Evolutionary conservation across 805 yeast species (phyloP), one percentile per base, ranked within the genome.

Genomic region (Debaryomyces tyrocola): DNA sequence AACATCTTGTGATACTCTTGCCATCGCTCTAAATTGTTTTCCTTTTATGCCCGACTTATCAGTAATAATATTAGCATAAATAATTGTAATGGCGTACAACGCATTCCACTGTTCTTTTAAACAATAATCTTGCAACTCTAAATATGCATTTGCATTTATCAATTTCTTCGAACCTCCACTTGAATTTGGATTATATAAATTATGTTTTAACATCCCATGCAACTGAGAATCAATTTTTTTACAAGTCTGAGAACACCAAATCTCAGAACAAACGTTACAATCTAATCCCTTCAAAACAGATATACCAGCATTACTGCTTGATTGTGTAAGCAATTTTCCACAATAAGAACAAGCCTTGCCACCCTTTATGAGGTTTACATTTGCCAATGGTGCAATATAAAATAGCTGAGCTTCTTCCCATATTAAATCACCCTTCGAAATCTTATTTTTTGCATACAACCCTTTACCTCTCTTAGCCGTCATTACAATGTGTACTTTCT

Each of bases 331-430:
- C 1, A 83, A 66, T 39, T 76, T 74, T 0, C 90, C 89, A 69
- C 96, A 88, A 57, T 78, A 75, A 1, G 88, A 71, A 62, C 96
- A 88, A 3, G 88, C 87, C 54, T 79, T 79, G 0, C 90, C 87
- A 17, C 63, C 59, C 38, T 77, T 70, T 54, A 86, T 79, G 47
- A 86, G 65, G 33, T 78, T 74, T 39, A 82, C 66, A 54, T 83
- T 81, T 12, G 85, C 89, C 50, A 87, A 69, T 2, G 86, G 88
- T 2, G 92, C 88, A 0, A 87, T 68, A 33, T 79, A 77, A 46
- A 88, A 71, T 6, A 90, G 80, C 1, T 67, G 70, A 10, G 62
- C 54, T 57, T 87, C 96, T 36, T 75, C 72, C 82, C 90, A 84
- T 3, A 88, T 59, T 45, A 75, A 55, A 2, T 71, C 80, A 11